These are phyloP conservation scores for Ascobolus immersus DNA, from an alignment of 495 filamentous ascomycete species.

Conservation along the genomic window DNA sequence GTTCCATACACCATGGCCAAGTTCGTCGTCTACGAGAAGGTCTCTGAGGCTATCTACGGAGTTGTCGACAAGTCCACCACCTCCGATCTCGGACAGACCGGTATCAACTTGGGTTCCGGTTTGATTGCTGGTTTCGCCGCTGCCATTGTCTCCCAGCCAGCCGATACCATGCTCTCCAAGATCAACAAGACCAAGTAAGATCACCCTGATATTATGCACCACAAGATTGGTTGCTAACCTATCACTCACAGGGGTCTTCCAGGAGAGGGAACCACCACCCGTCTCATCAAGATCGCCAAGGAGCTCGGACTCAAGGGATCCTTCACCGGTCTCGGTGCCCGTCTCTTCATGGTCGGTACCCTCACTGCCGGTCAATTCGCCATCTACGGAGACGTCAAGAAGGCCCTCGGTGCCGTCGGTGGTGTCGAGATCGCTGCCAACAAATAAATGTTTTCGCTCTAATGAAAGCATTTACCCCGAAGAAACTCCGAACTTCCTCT, in stretches of 20 bases:
- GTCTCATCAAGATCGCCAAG: constrained; percentile 84
- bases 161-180: constrained; percentile 97
- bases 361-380: constrained; percentile 87
- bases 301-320: constrained; percentile 78
- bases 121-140: constrained; percentile 94
- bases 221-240: no score
- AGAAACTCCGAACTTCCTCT: no score
- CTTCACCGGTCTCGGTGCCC: constrained; percentile 77
- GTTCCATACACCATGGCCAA: constrained; percentile 99
- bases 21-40: constrained; percentile 99
- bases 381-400: constrained; percentile 67
- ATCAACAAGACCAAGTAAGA: constrained; percentile 86
- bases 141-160: constrained; percentile 85
- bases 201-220: no score
- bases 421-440: constrained; percentile 16
- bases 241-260: constrained; percentile 34
- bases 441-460: no score
- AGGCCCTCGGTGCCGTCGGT: constrained; percentile 24
- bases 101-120: constrained; percentile 82
- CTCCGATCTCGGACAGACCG: constrained; percentile 52
- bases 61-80: constrained; percentile 49
- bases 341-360: constrained; percentile 67
- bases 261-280: constrained; percentile 74
- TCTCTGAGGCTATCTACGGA: constrained; percentile 51
- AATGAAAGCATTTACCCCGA: no score